phyloP scores from a whole-genome alignment of 169 alveolate species.

The Theileria parva region DNA sequence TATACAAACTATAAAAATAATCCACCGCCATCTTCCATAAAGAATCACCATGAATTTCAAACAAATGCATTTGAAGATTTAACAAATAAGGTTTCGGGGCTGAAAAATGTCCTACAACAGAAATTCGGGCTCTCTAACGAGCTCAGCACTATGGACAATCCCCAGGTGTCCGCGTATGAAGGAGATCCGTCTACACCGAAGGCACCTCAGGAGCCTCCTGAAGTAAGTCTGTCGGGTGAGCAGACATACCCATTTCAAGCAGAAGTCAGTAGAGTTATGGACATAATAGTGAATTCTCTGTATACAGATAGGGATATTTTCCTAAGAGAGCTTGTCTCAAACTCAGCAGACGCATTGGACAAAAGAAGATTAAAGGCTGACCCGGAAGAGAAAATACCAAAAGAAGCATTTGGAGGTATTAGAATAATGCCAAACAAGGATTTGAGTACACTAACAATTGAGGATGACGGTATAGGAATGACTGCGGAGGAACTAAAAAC shows the following conservation, averaged over 20 bases:
- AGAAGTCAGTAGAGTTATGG: slow-evolving; percentile 98
- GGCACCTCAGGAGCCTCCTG: neutral
- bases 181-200: slow-evolving; percentile 10
- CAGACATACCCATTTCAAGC: slow-evolving; percentile 93
- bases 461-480: slow-evolving; percentile 99
- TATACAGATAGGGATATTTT: slow-evolving; percentile 98
- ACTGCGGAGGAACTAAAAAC: slow-evolving; percentile 95
- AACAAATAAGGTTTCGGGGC: slow-evolving; percentile 18
- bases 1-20: slow-evolving; percentile 10
- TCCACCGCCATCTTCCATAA: slow-evolving; percentile 4
- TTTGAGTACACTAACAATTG: slow-evolving; percentile 92
- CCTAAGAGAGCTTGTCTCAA: slow-evolving; percentile 95
- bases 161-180: slow-evolving; percentile 33
- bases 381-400: slow-evolving; percentile 61
- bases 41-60: slow-evolving; percentile 13
- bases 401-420: slow-evolving; percentile 77
- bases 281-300: slow-evolving; percentile 96
- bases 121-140: slow-evolving; percentile 53
- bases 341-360: slow-evolving; percentile 98
- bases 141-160: slow-evolving; percentile 39
- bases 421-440: slow-evolving; percentile 92
- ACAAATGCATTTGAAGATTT: slow-evolving; percentile 2
- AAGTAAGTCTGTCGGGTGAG: slow-evolving; percentile 55
- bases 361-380: slow-evolving; percentile 81
- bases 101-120: slow-evolving; percentile 54